Percentiles rank a stretch among this genome's conserved stretches.
These are phyloP conservation scores for Penicillium sp. DNA, from an alignment of 2,329 filamentous ascomycete species.

Conservation along the genomic window DNA sequence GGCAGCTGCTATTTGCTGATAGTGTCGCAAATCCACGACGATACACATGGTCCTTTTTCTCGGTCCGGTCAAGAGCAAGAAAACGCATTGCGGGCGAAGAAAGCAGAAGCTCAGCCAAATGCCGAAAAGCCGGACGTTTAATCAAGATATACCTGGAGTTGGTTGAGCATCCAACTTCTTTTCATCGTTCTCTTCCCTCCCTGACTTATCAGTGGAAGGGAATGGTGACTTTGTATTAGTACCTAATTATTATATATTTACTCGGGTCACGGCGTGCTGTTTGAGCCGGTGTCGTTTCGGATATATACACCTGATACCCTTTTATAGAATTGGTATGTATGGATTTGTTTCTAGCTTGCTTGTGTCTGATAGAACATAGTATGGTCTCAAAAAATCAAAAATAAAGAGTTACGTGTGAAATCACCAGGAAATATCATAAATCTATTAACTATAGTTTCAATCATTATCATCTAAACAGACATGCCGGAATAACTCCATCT, in stretches of 20 bases:
- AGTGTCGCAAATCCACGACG: constrained; percentile 32
- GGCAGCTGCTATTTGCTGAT: constrained; percentile 36
- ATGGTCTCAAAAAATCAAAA: not conserved
- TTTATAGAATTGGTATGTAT: not conserved
- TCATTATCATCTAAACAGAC: not conserved
- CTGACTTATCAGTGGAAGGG: not conserved
- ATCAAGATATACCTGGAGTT: not conserved
- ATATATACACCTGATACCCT: constrained; percentile 5
- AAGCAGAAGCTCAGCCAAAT: not conserved
- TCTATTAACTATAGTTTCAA: not conserved
- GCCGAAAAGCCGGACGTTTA: not conserved
- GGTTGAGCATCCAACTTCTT: not conserved
- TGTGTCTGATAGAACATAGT: not conserved
- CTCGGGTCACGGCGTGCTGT: not conserved
- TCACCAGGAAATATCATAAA: too few relatives aligned
- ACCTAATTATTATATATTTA: not conserved
- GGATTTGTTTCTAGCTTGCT: not conserved
- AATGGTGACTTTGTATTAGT: not conserved
- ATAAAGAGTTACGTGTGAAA: not conserved
- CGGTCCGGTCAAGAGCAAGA: not conserved
- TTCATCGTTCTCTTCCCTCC: not conserved
- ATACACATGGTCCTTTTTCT: constrained; percentile 20
- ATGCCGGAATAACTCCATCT: too few relatives aligned
- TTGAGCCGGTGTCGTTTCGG: not conserved
- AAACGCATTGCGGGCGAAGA: not conserved